Evolutionary conservation across 257 asterid genomes (phyloP).

Genomic region (Scutellaria baicalensis): DNA sequence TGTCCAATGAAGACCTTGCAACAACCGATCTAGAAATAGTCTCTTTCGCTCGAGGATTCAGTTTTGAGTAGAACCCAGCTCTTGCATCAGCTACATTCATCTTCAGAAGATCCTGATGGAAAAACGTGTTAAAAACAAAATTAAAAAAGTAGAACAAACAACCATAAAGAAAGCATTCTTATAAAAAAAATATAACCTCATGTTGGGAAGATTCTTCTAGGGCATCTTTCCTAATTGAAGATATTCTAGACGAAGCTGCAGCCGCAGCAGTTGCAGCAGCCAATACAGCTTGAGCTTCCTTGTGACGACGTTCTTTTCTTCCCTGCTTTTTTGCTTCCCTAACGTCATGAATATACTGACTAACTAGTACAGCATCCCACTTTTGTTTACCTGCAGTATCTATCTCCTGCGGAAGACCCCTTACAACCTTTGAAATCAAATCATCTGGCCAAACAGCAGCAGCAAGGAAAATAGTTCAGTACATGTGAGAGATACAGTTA

Average conservation of each 20-base stretch:
- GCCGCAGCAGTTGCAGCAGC: slow-evolving; percentile 99
- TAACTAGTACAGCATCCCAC: slow-evolving; percentile 82
- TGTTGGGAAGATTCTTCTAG: slow-evolving; percentile 55
- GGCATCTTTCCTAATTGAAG: slow-evolving; percentile 77
- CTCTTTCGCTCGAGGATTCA: slow-evolving; percentile 57
- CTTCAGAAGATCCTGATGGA: slow-evolving; percentile 46
- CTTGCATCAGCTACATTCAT: slow-evolving; percentile 34
- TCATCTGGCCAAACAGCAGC: slow-evolving; percentile 45
- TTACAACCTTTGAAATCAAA: slow-evolving; percentile 59
- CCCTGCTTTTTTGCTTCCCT: slow-evolving; percentile 92
- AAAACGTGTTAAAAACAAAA: not conserved
- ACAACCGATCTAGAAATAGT: slow-evolving; percentile 49
- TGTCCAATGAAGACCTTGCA: slow-evolving; percentile 43
- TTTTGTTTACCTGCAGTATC: slow-evolving; percentile 55
- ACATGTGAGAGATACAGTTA: not conserved
- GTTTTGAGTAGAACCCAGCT: slow-evolving; percentile 43
- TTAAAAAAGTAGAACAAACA: not conserved
- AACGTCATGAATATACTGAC: slow-evolving; percentile 69
- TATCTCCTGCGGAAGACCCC: slow-evolving; percentile 66
- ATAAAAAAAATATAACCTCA: slow-evolving; percentile 41
- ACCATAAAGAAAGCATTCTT: not conserved
- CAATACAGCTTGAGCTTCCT: slow-evolving; percentile 93
- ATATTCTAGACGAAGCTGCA: slow-evolving; percentile 84
- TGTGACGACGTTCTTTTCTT: slow-evolving; percentile 87
- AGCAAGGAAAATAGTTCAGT: slow-evolving; percentile 5